Base-by-base conservation (phyloP, 2,329 filamentous ascomycete species). In the Fusarium chlamydosporum region DNA sequence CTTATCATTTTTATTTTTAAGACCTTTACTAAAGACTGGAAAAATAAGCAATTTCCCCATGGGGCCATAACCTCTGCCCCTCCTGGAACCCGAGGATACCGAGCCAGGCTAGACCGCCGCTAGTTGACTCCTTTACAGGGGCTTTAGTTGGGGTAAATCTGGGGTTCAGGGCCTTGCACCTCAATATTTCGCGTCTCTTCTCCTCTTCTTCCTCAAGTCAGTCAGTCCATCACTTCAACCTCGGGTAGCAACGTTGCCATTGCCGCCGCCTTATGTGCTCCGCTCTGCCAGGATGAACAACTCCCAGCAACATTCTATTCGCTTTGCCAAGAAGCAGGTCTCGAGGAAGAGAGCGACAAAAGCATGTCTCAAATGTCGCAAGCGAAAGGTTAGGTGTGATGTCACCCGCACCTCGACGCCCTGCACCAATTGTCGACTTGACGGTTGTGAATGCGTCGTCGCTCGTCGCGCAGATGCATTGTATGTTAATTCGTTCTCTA, bases 391-490 rank as follows among this genome's bases (percentile, higher is more conserved):
- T 9, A 61, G 70, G 4, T 72, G 70, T 41, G 70, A 72, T 54
- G 70, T 72, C 23, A 72, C 70, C 0, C 59, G 70, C 13, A 72
- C 70, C 6, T 56, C 59, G 1, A 48, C 65, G 31, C 69, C 70
- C 2, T 72, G 70, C 11, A 72, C 70, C 26, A 72, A 72, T 23
- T 72, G 70, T 31, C 67, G 70, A 26, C 61, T 72, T 3, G 70
- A 72, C 15, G 70, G 65, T 9, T 53, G 51, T 11, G 59, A 61
- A 18, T 72, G 69, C 6, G 51, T 70, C 13, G 56, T 72, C 12
- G 59, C 67, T 18, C 55, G 54, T 45, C 59, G 67, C 15, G 67
- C 52, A 2, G 53, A 52, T 34, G 47, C 62, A 8, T 43, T 63
- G 67, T 70, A 58, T 41, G 67, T n/a, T n/a, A n/a, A n/a, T n/a